Evolutionary conservation across 768 basidiomycete genomes (phyloP).

Genomic region (Leccinum arenicola): DNA sequence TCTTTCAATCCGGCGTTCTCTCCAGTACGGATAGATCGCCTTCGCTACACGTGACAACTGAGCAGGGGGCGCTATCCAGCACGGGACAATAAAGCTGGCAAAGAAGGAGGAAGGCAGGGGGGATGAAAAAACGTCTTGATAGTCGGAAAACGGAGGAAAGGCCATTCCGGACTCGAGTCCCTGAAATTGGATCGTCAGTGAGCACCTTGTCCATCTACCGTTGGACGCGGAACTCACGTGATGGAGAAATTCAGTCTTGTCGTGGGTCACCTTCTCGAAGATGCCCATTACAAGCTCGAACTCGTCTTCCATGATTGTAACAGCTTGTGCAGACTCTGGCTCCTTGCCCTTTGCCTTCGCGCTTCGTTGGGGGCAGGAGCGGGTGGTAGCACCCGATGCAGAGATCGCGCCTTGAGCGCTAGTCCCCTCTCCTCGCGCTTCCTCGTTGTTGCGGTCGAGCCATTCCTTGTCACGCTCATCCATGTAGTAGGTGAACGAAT

Average conservation of each 20-base stretch:
- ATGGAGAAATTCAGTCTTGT: slow-evolving; percentile 86
- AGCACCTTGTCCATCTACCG: not conserved
- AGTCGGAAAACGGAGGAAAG: slow-evolving; percentile 73
- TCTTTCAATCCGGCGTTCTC: slow-evolving; percentile 74
- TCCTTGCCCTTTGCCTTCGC: slow-evolving; percentile 85
- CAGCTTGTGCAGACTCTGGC: slow-evolving; percentile 59
- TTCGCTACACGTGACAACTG: slow-evolving; percentile 69
- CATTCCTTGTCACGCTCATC: slow-evolving; percentile 95
- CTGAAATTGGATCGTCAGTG: slow-evolving; percentile 30
- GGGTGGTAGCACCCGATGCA: slow-evolving; percentile 45
- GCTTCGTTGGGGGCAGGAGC: slow-evolving; percentile 56
- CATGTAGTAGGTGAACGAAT: slow-evolving; percentile 88
- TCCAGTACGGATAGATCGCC: slow-evolving; percentile 86
- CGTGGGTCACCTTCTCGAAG: slow-evolving; percentile 88
- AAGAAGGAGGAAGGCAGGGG: slow-evolving; percentile 62
- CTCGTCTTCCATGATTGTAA: slow-evolving; percentile 83
- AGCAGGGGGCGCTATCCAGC: slow-evolving; percentile 62
- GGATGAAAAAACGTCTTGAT: slow-evolving; percentile 63
- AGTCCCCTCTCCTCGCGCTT: slow-evolving; percentile 82
- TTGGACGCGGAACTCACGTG: slow-evolving; percentile 53
- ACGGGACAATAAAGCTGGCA: slow-evolving; percentile 64
- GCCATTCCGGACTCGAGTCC: slow-evolving; percentile 63
- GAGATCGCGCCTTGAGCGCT: slow-evolving; percentile 72
- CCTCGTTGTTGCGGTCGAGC: slow-evolving; percentile 89
- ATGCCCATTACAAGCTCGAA: slow-evolving; percentile 96